phyloP scores from a whole-genome alignment of 2,329 filamentous ascomycete genomes.

The Venturia aucupariae region DNA sequence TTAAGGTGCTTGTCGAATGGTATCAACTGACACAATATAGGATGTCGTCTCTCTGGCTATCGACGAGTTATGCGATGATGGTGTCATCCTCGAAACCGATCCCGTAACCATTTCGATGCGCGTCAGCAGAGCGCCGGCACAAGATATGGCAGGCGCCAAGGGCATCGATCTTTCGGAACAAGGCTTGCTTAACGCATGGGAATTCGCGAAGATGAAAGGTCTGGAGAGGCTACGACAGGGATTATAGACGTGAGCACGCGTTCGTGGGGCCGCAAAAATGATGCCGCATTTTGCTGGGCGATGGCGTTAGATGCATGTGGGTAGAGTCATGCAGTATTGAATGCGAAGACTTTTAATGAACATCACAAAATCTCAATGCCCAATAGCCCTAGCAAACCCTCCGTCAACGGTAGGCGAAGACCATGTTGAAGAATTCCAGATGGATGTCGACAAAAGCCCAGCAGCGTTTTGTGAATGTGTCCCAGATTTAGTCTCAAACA shows the following conservation, averaged over 20 bases:
- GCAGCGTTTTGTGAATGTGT: too few species aligned
- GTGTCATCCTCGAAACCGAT: conserved; percentile 80
- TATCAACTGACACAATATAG: conserved; percentile 39
- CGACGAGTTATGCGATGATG: conserved; percentile 56
- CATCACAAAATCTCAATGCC: background rate
- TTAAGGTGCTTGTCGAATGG: background rate
- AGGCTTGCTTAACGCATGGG: conserved; percentile 85
- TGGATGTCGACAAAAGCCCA: too few species aligned
- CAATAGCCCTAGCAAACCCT: too few species aligned
- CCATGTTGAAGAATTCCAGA: too few species aligned
- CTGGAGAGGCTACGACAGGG: conserved; percentile 86
- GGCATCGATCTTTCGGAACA: conserved; percentile 93
- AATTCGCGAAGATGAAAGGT: conserved; percentile 86
- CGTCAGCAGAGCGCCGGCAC: conserved; percentile 82
- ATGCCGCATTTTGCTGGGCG: background rate
- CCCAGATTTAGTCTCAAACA: too few species aligned
- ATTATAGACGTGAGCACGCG: conserved; percentile 38
- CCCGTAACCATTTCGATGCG: conserved; percentile 86
- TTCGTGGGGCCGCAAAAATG: background rate
- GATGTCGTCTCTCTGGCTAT: conserved; percentile 84
- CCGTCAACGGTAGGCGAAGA: too few species aligned
- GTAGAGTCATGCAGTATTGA: background rate
- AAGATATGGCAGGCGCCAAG: conserved; percentile 81
- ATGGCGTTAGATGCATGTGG: background rate
- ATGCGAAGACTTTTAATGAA: background rate